Evolutionary conservation across 441 rosid genomes (phyloP), one percentile per base, ranked within the genome.

Genomic region (Pelargonium exstipulatum): DNA sequence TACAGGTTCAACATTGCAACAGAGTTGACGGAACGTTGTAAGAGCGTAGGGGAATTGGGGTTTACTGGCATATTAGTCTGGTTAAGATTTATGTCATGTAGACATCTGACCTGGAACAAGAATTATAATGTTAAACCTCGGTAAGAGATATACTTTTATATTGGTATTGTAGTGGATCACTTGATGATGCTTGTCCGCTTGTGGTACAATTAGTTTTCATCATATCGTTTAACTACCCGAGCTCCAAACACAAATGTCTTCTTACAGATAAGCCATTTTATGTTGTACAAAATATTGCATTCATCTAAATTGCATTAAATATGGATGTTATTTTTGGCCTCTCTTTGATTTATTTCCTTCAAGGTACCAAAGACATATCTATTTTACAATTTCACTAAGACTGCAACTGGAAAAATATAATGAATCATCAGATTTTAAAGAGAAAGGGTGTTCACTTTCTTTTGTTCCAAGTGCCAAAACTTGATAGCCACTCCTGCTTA

Each of bases 121-220:
- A 88, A 83, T 73, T 88, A 86, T 65, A 88, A 88, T 77, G 93
- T 88, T 78, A 88, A 88, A 79, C 90, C 93, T 66, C 83, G 86
- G 92, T 88, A 83, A 51, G 71, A 13, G 29, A 46, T 62, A 18
- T 62, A 42, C 26, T 67, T 66, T 70, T 35, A 51, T 61, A 2
- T 37, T n/a, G 51, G 10, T 64, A 57, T 55, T 22, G 18, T 8
- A 57, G 12, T 51, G 24, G 63, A 20, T 58, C n/a, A 12, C 14
- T 58, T 58, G 35, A 58, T 58, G 32, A 22, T 58, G 35, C 35
- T 20, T 58, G 35, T 9, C 35, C 63, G 7, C 7, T 4, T 22
- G 35, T 24, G 62, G 26, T 58, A 9, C n/a, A 10, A 58, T 58
- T 9, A 18, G 35, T 24, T 22, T 58, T 20, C 35, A 58, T 22